phyloP scores from a whole-genome alignment of 2,329 filamentous ascomycete genomes.

The Penicillium palitans region DNA sequence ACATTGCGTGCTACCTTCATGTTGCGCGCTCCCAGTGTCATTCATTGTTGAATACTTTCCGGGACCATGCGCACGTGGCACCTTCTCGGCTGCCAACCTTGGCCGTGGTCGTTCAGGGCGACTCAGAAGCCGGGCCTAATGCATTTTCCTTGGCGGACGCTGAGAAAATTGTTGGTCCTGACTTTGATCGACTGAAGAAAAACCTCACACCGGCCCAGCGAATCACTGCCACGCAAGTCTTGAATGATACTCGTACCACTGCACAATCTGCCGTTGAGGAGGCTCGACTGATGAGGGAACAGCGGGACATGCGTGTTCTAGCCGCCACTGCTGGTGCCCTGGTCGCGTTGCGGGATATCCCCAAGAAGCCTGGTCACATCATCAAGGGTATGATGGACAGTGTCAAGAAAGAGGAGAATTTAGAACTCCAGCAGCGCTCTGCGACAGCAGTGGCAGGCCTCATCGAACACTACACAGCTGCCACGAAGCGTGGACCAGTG shows the following conservation, averaged over 20 bases:
- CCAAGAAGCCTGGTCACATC: conserved; percentile 87
- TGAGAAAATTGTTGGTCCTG: conserved; percentile 79
- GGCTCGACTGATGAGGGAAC: conserved; percentile 73
- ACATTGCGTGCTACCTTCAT: conserved; percentile 86
- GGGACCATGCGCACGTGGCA: conserved; percentile 82
- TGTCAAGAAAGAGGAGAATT: conserved; percentile 89
- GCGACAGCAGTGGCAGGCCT: conserved; percentile 80
- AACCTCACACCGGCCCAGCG: conserved; percentile 84
- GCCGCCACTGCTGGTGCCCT: conserved; percentile 84
- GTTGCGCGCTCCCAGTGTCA: conserved; percentile 89
- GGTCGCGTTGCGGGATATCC: conserved; percentile 80
- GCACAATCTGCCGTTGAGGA: conserved; percentile 74
- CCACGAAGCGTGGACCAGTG: conserved; percentile 77
- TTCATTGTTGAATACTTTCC: conserved; percentile 85
- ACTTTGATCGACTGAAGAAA: conserved; percentile 87
- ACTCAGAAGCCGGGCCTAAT: conserved; percentile 84
- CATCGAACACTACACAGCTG: conserved; percentile 80
- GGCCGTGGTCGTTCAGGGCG: conserved; percentile 90
- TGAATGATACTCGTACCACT: conserved; percentile 73
- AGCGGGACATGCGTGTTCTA: conserved; percentile 80
- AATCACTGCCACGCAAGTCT: conserved; percentile 74
- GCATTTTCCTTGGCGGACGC: conserved; percentile 88
- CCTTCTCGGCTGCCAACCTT: conserved; percentile 73
- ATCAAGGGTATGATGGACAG: conserved; percentile 99
- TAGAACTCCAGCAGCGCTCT: conserved; percentile 82